Evolutionary conservation across 371 early-diverging fungal genomes (phyloP).

Genomic region (Mortierella sp.): DNA sequence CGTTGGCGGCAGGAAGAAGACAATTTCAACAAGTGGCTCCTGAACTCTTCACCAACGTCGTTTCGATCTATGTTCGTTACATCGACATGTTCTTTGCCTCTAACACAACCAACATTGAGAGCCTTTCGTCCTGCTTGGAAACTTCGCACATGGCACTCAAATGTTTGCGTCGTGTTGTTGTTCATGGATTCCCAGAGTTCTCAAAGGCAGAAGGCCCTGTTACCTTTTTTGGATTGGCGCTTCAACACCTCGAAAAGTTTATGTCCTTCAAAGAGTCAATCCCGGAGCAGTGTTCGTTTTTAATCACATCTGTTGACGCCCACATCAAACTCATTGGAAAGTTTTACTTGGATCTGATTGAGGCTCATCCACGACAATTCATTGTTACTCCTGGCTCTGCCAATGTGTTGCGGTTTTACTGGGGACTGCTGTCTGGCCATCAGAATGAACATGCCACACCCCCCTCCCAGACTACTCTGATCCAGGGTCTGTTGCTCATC

Average conservation of each 20-base stretch:
- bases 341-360: slow-evolving; percentile 79
- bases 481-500: slow-evolving; percentile 77
- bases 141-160: slow-evolving; percentile 72
- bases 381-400: slow-evolving; percentile 71
- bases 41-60: slow-evolving; percentile 67
- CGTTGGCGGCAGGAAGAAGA: slow-evolving; percentile 73
- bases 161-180: slow-evolving; percentile 74
- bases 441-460: slow-evolving; percentile 38
- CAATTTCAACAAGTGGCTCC: slow-evolving; percentile 77
- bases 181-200: slow-evolving; percentile 79
- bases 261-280: slow-evolving; percentile 54
- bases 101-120: slow-evolving; percentile 42
- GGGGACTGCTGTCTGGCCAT: slow-evolving; percentile 63
- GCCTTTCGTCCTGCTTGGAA: slow-evolving; percentile 55
- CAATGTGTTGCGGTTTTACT: slow-evolving; percentile 81
- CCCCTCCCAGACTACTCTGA: slow-evolving; percentile 54
- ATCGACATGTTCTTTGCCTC: slow-evolving; percentile 56
- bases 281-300: slow-evolving; percentile 51
- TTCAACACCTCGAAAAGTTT: slow-evolving; percentile 69
- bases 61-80: slow-evolving; percentile 65
- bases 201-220: slow-evolving; percentile 69
- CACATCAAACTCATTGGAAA: slow-evolving; percentile 84
- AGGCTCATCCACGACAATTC: slow-evolving; percentile 77
- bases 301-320: slow-evolving; percentile 56
- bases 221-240: slow-evolving; percentile 60